Base-by-base conservation (phyloP, 768 basidiomycete genomes). In the Leccinum aurantiacum region DNA sequence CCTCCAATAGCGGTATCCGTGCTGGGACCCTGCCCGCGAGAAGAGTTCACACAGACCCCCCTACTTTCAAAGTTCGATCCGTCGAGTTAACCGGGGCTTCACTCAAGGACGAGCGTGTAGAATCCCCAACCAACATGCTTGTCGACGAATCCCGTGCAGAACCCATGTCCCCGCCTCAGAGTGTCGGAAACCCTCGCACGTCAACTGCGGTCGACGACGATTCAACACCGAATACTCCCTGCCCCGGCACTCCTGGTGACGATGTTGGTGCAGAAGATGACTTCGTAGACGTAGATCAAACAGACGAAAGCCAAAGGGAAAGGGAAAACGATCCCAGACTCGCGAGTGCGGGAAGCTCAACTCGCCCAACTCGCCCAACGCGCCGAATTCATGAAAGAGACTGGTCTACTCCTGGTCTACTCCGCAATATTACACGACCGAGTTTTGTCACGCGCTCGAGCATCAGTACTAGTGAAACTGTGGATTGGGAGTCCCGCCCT, bases 381-480 rank as follows among this genome's bases (percentile, higher is more conserved):
- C 27, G 73, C 76, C 15, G 72, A 71, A 0, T 97, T 94, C 70
- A 77, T 93, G 25, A 77, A 86, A 48, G 76, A 6, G 86, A 88
- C 59, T 97, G 94, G 94, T 75, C 27, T 96, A 7, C 95, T 95
- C 7, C 77, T 81, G 2, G 83, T 84, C 92, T 0, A 80, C 77
- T 9, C 70, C 85, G 1, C 76, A 80, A 15, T 94, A 98, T 71
- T 98, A 95, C 67, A 95, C 90, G 0, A 81, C 84, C 13, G 94
- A 95, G 62, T 90, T 92, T 61, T 97, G 95, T 71, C 83, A 85
- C 60, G 86, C 88, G 61, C 80, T 98, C n/a, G 95, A 98, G 75
- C 80, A 94, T 31, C 82, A 88, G 56, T 98, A 87, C 74, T 99
- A 96, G 97, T 81, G 95, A 56, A 94, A 91, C 64, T 87, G 93